Evolutionary conservation across 179 eudicot species (phyloP).

Genomic region (Beta lomatogona): DNA sequence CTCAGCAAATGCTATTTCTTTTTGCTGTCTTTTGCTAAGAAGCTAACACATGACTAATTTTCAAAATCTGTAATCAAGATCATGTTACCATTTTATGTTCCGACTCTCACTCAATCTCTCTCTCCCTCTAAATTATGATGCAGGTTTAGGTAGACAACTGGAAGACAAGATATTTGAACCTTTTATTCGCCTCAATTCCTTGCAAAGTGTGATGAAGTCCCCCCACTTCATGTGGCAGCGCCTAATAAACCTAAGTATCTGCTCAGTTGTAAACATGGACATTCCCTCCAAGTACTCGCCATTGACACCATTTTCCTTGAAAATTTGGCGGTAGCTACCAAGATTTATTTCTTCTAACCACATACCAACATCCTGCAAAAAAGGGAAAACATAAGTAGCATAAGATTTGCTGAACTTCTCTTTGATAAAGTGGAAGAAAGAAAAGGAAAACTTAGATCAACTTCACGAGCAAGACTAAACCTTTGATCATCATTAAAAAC

Average conservation of each 20-base stretch:
- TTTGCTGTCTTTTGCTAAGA: background rate
- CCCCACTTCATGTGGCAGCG: constrained; percentile 99
- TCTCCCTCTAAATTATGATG: too few species aligned
- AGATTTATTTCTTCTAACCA: constrained; percentile 93
- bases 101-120: too few species aligned
- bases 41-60: background rate
- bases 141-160: background rate
- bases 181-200: constrained; percentile 87
- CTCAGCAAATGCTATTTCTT: background rate
- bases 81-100: background rate
- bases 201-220: constrained; percentile 89
- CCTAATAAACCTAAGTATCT: constrained; percentile 88
- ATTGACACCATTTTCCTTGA: constrained; percentile 85
- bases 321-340: constrained; percentile 74
- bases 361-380: constrained; percentile 80
- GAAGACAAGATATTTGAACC: constrained; percentile 38
- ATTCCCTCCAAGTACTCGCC: constrained; percentile 93
- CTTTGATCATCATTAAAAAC: background rate
- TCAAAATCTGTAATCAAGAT: background rate
- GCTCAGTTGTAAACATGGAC: constrained; percentile 96
- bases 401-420: background rate
- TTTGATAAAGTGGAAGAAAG: background rate
- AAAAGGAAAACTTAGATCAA: background rate
- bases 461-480: background rate
- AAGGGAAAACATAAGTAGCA: background rate